phyloP scores from a whole-genome alignment of 495 filamentous ascomycete genomes.

The Penicillium egyptiacum region DNA sequence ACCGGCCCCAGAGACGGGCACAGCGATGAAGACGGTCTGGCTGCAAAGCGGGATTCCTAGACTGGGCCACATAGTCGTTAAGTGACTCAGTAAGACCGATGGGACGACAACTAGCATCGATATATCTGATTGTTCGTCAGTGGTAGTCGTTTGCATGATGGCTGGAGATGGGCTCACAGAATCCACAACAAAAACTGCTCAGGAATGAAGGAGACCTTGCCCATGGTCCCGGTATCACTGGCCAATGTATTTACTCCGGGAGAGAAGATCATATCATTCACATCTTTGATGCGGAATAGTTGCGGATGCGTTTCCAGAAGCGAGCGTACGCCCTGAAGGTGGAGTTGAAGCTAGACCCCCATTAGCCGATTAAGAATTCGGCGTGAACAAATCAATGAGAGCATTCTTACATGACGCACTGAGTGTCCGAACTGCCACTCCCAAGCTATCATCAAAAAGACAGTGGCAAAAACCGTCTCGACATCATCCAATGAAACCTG shows the following conservation, averaged over 20 bases:
- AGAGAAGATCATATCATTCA: constrained; percentile 35
- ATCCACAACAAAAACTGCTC: constrained; percentile 45
- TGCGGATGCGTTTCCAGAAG: constrained; percentile 41
- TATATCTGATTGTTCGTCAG: constrained; percentile 31
- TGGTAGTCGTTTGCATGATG: not conserved
- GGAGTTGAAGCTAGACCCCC: constrained; percentile 31
- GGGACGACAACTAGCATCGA: constrained; percentile 38
- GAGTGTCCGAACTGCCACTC: constrained; percentile 48
- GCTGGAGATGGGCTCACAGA: constrained; percentile 25
- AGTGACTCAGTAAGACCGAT: constrained; percentile 41
- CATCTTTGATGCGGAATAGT: constrained; percentile 38
- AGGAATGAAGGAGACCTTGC: constrained; percentile 40
- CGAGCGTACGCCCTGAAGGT: constrained; percentile 43
- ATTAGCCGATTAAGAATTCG: not conserved
- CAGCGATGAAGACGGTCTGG: constrained; percentile 42
- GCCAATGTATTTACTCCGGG: constrained; percentile 18
- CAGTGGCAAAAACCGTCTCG: constrained; percentile 43
- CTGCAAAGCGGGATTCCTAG: constrained; percentile 38
- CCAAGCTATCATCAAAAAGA: constrained; percentile 45
- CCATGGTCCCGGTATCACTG: constrained; percentile 13
- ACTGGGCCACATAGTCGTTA: constrained; percentile 38
- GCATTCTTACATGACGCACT: constrained; percentile 29
- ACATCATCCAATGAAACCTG: constrained; percentile 32
- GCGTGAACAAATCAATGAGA: not conserved
- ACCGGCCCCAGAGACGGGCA: constrained; percentile 45